Percentiles rank a stretch among this genome's conserved stretches.
These are phyloP conservation scores for Prinsepia uniflora DNA, from an alignment of 306 rosid species.

Conservation along the genomic window DNA sequence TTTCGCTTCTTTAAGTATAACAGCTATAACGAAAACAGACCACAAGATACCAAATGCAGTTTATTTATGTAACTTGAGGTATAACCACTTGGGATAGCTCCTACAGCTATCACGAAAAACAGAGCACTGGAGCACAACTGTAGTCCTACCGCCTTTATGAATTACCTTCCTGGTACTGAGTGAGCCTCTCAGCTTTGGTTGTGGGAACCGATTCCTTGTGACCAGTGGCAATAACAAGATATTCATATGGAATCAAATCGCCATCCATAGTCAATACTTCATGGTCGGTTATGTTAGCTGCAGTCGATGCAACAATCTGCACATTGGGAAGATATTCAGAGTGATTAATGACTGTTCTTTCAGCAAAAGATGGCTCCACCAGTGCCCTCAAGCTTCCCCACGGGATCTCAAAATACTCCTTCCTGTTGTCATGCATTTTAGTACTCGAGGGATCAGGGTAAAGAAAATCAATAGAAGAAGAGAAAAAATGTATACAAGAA, in stretches of 20 bases:
- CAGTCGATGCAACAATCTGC: conserved; percentile 28
- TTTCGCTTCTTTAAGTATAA: not conserved
- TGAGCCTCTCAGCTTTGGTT: conserved; percentile 36
- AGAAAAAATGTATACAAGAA: not conserved
- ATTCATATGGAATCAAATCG: conserved; percentile 37
- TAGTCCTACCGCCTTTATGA: not conserved
- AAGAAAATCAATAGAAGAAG: not conserved
- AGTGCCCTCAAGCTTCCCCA: conserved; percentile 44
- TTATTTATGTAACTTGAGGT: not conserved
- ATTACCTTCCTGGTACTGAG: conserved; percentile 39
- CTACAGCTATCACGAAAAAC: not conserved
- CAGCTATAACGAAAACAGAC: not conserved
- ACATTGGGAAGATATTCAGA: conserved; percentile 36
- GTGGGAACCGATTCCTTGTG: conserved; percentile 35
- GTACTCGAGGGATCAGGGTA: not conserved
- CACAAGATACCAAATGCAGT: not conserved
- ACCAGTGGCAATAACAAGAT: conserved; percentile 49
- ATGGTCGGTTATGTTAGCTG: conserved; percentile 29
- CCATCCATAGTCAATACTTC: conserved; percentile 38
- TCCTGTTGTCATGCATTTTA: conserved; percentile 20
- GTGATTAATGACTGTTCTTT: conserved; percentile 36
- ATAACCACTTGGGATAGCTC: conserved; percentile 16
- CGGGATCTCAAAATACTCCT: conserved; percentile 43
- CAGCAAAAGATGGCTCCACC: conserved; percentile 49
- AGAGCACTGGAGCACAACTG: not conserved